phyloP scores from a whole-genome alignment of 2,329 filamentous ascomycete species.

The Penicillium sp. region DNA sequence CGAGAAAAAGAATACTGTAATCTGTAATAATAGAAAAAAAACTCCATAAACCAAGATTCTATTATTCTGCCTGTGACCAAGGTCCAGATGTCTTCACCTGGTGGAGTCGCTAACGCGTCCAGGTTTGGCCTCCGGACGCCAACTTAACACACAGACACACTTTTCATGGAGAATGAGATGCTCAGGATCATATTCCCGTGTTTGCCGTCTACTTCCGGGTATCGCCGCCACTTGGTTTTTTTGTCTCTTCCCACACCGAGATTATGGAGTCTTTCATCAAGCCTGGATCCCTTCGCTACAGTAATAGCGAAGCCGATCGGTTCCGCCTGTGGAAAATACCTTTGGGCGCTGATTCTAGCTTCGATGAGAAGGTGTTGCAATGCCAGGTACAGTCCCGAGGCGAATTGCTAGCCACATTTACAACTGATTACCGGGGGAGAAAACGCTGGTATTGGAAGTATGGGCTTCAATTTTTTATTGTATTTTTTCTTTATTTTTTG shows the following conservation, averaged over 20 bases:
- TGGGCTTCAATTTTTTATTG: background rate
- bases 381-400: conserved; percentile 20
- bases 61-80: conserved; percentile 11
- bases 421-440: conserved; percentile 5
- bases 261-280: conserved; percentile 1
- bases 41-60: background rate
- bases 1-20: background rate
- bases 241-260: background rate
- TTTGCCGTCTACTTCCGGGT: conserved; percentile 9
- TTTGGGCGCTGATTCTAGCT: background rate
- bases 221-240: background rate
- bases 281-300: background rate
- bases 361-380: conserved; percentile 7
- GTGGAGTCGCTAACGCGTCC: conserved; percentile 14
- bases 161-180: too few relatives aligned
- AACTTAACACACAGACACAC: background rate
- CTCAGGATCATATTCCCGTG: conserved; percentile 8
- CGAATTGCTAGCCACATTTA: conserved; percentile 14
- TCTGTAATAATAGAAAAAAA: background rate
- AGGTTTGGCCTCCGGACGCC: background rate
- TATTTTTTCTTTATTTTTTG: background rate
- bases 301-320: conserved; percentile 8
- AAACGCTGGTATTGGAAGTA: background rate
- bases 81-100: background rate
- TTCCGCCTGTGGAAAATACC: conserved; percentile 9